Evolutionary conservation across 2,329 filamentous ascomycete genomes (phyloP), one percentile per base, ranked within the genome.

Genomic region (Penicillium crustosum): DNA sequence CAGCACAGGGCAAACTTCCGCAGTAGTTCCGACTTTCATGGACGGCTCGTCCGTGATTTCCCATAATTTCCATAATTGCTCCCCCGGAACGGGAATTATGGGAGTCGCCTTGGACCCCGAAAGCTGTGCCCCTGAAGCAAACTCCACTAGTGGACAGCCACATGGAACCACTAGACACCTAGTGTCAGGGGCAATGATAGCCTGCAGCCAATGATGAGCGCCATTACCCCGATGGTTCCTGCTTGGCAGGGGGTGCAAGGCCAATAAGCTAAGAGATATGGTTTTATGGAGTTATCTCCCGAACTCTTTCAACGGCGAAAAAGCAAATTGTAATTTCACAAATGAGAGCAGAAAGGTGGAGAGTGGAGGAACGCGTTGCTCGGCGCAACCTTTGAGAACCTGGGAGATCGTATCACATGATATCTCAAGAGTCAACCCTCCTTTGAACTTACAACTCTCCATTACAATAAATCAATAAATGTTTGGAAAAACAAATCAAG

Each of bases 211-310:
- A 64, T 66, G 10, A 53, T 47, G 19, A 15, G 10, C n/a, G 2
- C 17, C 2, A 19, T 19, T 55, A 56, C 59, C 61, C 61, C 64
- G 58, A 58, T 48, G 58, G 64, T 66, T 65, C 64, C 36, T 66
- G 55, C 61, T 65, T 64, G 59, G 63, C 63, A 55, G 36, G 60
- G 55, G 52, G 57, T 53, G 42, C n/a, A 19, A 47, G 36, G 45
- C 62, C 59, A 65, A 63, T 56, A 59, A 62, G 49, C 56, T 58
- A 10, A 48, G 54, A 52, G 27, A 49, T 54, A 38, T 38, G 42
- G 47, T 10, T 9, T 36, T 44, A 49, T 59, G 58, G 53, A 52
- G 39, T 47, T 43, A 13, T 38, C 12, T 49, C 19, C 19, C 44
- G 57, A 57, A 57, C 57, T 43, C 45, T 44, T 53, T 53, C 52